Conservation (phyloP, 805 yeast genomes). For the Wickerhamiella cacticola region DNA sequence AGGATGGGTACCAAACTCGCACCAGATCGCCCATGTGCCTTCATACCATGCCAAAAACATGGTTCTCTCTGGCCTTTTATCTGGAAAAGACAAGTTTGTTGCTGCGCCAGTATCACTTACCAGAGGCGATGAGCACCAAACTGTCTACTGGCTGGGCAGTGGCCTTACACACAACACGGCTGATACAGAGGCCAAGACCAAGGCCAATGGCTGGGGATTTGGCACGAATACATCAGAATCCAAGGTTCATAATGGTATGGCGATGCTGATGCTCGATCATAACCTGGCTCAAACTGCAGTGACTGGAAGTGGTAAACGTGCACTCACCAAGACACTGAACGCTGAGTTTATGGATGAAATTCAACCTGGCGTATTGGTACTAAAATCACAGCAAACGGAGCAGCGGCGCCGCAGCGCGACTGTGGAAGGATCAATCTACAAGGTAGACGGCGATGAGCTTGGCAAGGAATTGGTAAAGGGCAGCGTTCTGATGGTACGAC, state of each 20-base stretch:
- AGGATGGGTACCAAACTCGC: slow-evolving; percentile 1
- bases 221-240: slow-evolving; percentile 31
- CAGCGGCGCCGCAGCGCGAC: slow-evolving; percentile 60
- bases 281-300: slow-evolving; percentile 61
- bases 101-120: slow-evolving; percentile 3
- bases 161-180: neutral
- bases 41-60: slow-evolving; percentile 4
- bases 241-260: slow-evolving; percentile 63
- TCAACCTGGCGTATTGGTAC: slow-evolving; percentile 48
- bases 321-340: slow-evolving; percentile 69
- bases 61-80: slow-evolving; percentile 7
- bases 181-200: neutral
- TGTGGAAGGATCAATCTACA: slow-evolving; percentile 49
- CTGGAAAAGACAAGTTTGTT: slow-evolving; percentile 8
- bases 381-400: slow-evolving; percentile 51
- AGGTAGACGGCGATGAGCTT: slow-evolving; percentile 28
- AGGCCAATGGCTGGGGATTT: neutral
- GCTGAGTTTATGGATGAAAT: slow-evolving; percentile 39
- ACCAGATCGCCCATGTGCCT: neutral
- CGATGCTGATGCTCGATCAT: slow-evolving; percentile 73
- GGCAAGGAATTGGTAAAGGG: slow-evolving; percentile 43
- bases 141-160: slow-evolving; percentile 6
- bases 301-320: slow-evolving; percentile 64
- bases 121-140: slow-evolving; percentile 8
- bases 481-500: slow-evolving; percentile 66